phyloP scores from a whole-genome alignment of 169 alveolate species.

The Babesia ovis region DNA sequence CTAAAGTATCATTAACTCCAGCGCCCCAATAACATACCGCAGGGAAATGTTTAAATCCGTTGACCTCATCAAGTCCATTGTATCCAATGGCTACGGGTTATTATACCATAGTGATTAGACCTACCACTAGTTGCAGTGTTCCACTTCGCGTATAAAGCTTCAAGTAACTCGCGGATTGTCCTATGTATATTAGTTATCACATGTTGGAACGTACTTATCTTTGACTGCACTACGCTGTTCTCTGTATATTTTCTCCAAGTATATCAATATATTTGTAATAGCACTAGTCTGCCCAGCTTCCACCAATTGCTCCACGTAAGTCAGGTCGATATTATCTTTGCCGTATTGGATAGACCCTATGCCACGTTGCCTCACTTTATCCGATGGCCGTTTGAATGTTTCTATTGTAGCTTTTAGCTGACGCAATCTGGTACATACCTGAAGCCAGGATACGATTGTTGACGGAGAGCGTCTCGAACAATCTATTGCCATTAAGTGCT shows the following conservation, averaged over 20 bases:
- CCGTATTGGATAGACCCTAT: slow-evolving; percentile 42
- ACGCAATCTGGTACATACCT: neutral
- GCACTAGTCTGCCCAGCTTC: slow-evolving; percentile 61
- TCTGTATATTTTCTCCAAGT: slow-evolving; percentile 46
- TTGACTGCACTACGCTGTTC: slow-evolving; percentile 16
- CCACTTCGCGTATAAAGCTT: slow-evolving; percentile 50
- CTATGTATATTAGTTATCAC: neutral
- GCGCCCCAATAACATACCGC: slow-evolving; percentile 28
- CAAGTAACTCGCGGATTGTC: slow-evolving; percentile 54
- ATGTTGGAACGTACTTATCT: slow-evolving; percentile 2
- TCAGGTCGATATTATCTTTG: slow-evolving; percentile 55
- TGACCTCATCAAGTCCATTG: slow-evolving; percentile 62
- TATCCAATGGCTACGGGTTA: slow-evolving; percentile 17
- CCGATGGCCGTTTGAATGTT: slow-evolving; percentile 34
- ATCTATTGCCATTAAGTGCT: slow-evolving; percentile 1
- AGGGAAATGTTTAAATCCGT: slow-evolving; percentile 62
- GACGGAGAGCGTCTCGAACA: slow-evolving; percentile 9
- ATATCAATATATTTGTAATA: slow-evolving; percentile 59
- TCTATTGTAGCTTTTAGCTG: neutral
- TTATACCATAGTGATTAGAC: neutral
- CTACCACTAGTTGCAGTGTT: neutral
- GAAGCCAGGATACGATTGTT: slow-evolving; percentile 23
- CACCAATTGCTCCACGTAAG: slow-evolving; percentile 52
- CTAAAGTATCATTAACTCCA: neutral
- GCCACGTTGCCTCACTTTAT: slow-evolving; percentile 60